Conservation (phyloP, 768 basidiomycete genomes). For the Podaxis sp. region DNA sequence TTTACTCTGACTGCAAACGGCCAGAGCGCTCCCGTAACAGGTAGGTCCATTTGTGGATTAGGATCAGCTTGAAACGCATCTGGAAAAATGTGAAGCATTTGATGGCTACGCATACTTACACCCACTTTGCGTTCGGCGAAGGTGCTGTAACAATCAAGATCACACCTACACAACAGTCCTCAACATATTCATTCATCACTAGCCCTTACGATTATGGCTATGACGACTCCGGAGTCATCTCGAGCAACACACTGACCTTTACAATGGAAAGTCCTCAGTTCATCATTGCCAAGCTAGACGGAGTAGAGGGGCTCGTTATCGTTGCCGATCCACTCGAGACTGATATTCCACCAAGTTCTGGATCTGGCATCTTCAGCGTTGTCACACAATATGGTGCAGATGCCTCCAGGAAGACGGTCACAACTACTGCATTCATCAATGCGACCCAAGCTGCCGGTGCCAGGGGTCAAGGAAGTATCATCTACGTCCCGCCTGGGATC, state of each 20-base stretch:
- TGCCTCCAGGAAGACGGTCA: not conserved
- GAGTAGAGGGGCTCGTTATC: not conserved
- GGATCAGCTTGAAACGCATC: not conserved
- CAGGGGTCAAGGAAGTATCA: not conserved
- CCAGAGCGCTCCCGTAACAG: not conserved
- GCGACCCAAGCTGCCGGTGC: not conserved
- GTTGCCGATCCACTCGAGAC: not conserved
- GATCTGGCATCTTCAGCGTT: not conserved
- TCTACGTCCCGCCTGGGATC: too few relatives aligned
- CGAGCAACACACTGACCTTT: too few relatives aligned
- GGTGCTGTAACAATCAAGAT: not conserved
- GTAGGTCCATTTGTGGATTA: not conserved
- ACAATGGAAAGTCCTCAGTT: too few relatives aligned
- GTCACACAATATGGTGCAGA: not conserved
- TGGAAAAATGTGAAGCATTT: not conserved
- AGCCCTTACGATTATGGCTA: too few relatives aligned
- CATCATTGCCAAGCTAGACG: too few relatives aligned
- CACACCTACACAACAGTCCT: not conserved
- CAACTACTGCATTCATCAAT: not conserved
- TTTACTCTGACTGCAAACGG: not conserved
- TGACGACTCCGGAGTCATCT: too few relatives aligned
- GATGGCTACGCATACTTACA: not conserved
- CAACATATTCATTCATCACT: not conserved
- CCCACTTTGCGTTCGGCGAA: too few relatives aligned
- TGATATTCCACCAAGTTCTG: not conserved